phyloP scores from a whole-genome alignment of 2,329 filamentous ascomycete species.

The Phaeomoniella chlamydospora region DNA sequence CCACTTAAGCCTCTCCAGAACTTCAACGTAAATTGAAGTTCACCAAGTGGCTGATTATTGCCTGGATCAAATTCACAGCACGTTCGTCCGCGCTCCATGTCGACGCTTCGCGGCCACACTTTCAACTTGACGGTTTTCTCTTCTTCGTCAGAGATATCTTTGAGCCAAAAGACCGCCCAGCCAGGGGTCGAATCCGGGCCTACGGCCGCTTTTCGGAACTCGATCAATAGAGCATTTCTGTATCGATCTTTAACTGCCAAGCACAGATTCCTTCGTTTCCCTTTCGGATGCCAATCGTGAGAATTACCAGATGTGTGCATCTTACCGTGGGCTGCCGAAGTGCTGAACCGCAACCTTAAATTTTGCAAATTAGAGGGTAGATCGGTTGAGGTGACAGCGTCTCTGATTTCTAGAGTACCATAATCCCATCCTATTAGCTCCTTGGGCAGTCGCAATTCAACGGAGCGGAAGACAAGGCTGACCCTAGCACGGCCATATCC shows the following conservation, averaged over 20 bases:
- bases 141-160: constrained; percentile 55
- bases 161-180: constrained; percentile 18
- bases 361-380: constrained; percentile 33
- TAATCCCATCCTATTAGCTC: constrained; percentile 55
- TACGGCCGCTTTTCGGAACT: constrained; percentile 14
- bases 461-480: constrained; percentile 59
- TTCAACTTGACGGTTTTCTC: constrained; percentile 42
- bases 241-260: constrained; percentile 16
- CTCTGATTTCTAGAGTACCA: constrained; percentile 53
- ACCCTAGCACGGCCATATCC: constrained; percentile 55
- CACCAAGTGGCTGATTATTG: constrained; percentile 43
- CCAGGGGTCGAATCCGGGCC: constrained; percentile 14
- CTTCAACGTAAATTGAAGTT: constrained; percentile 40
- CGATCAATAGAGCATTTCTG: constrained; percentile 13
- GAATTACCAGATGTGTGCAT: constrained; percentile 56
- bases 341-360: constrained; percentile 44
- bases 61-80: constrained; percentile 29
- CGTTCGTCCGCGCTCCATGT: constrained; percentile 22
- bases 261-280: constrained; percentile 11
- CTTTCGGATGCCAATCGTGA: constrained; percentile 11
- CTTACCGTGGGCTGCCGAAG: constrained; percentile 45
- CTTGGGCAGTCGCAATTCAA: constrained; percentile 46
- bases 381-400: constrained; percentile 32
- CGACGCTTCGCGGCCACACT: constrained; percentile 45
- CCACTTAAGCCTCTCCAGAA: constrained; percentile 49